These are phyloP conservation scores for Leptosphaerulina australis DNA, from an alignment of 2,329 filamentous ascomycete species.

Conservation along the genomic window DNA sequence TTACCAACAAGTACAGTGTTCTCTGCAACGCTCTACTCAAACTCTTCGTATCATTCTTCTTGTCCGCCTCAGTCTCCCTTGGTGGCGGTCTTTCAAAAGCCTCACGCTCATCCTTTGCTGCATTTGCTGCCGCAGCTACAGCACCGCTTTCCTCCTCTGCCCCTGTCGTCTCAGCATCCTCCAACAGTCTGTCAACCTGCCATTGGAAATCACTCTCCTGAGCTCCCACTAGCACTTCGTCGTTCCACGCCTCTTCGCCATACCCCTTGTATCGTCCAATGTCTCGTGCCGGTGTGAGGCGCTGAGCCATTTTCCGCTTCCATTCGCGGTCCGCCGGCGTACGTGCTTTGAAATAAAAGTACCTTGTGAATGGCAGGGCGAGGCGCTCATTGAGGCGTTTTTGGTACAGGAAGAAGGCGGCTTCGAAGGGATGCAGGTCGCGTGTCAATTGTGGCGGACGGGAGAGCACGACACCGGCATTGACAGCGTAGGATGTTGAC, in stretches of 20 bases:
- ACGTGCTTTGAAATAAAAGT: constrained; percentile 94
- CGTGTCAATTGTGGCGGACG: constrained; percentile 87
- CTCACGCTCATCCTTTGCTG: constrained; percentile 58
- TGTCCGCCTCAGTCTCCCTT: constrained; percentile 78
- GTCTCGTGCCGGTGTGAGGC: constrained; percentile 79
- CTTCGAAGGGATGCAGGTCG: constrained; percentile 84
- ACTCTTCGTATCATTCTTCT: constrained; percentile 73
- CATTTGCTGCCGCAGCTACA: constrained; percentile 32
- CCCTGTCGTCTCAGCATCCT: constrained; percentile 70
- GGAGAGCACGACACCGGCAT: constrained; percentile 79
- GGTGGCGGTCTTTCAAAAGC: constrained; percentile 72
- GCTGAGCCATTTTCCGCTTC: constrained; percentile 81
- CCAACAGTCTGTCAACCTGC: constrained; percentile 71
- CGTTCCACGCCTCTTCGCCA: constrained; percentile 80
- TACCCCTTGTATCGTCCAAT: constrained; percentile 83
- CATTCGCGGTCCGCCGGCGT: constrained; percentile 86
- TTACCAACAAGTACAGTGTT: constrained; percentile 88
- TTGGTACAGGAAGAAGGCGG: constrained; percentile 95
- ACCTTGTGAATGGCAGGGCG: constrained; percentile 81
- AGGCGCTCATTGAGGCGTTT: constrained; percentile 94
- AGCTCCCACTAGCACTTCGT: constrained; percentile 82
- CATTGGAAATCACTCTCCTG: constrained; percentile 67
- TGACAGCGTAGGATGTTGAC: constrained; percentile 52
- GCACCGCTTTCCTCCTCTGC: constrained; percentile 46
- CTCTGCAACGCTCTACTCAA: constrained; percentile 79